A percentile compares a stretch with the other conserved stretches of the same genome.
Evolutionary conservation across 768 basidiomycete species (phyloP).

Genomic region (Daedaleopsis nitida): DNA sequence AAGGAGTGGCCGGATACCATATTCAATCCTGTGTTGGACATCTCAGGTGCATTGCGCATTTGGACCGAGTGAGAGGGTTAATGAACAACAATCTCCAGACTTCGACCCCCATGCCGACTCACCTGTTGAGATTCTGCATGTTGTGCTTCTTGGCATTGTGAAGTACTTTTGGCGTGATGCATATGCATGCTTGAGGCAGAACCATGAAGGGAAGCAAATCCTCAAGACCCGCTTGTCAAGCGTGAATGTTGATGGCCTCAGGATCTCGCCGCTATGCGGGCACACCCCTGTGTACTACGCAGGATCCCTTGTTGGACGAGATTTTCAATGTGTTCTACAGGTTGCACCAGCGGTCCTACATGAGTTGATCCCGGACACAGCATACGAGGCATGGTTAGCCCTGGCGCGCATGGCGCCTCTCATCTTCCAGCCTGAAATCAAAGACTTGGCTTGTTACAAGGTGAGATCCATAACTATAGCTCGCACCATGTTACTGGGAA

Average conservation of each 20-base stretch:
- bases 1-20: background rate
- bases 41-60: background rate
- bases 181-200: constrained; percentile 29
- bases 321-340: constrained; percentile 34
- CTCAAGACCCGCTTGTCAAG: constrained; percentile 34
- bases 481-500: background rate
- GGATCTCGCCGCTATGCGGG: constrained; percentile 31
- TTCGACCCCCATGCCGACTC: constrained; percentile 45
- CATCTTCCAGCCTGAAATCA: constrained; percentile 37
- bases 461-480: too few species aligned
- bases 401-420: constrained; percentile 37
- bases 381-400: constrained; percentile 35
- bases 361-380: constrained; percentile 34
- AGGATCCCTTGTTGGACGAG: constrained; percentile 37
- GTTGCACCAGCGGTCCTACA: constrained; percentile 39
- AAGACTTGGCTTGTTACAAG: too few species aligned
- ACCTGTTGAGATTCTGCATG: constrained; percentile 46
- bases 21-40: background rate
- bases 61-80: too few species aligned
- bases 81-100: constrained; percentile 25
- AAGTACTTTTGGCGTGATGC: constrained; percentile 53
- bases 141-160: constrained; percentile 44
- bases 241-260: constrained; percentile 36
- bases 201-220: constrained; percentile 24
- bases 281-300: constrained; percentile 39